Conservation (phyloP, 2,329 filamentous ascomycete species). For the Verticillium isaacii region DNA sequence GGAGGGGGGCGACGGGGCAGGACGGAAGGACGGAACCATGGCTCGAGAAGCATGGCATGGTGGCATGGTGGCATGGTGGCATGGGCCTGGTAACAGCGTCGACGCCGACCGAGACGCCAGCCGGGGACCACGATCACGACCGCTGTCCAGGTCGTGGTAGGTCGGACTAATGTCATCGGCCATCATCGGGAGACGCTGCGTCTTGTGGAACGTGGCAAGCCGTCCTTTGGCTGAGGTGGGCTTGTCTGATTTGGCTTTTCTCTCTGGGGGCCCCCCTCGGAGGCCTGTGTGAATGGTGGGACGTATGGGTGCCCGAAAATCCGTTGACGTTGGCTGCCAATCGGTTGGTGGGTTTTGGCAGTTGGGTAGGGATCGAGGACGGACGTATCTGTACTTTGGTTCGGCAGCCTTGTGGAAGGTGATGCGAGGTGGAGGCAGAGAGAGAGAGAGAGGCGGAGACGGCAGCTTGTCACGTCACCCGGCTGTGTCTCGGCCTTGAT, state of each 20-base stretch:
- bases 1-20: background rate
- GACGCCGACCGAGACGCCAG: background rate
- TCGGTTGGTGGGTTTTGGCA: background rate
- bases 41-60: no score
- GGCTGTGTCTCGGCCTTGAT: background rate
- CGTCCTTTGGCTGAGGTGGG: background rate
- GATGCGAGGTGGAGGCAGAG: background rate
- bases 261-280: no score
- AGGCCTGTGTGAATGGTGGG: background rate
- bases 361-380: background rate
- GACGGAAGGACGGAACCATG: background rate
- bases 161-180: background rate
- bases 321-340: background rate
- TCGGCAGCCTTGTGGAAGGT: background rate
- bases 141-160: background rate
- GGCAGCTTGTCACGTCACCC: no score
- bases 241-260: no score
- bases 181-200: background rate
- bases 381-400: background rate
- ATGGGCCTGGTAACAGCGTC: background rate
- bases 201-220: no score
- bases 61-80: background rate
- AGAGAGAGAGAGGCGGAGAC: no score
- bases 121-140: no score
- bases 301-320: background rate